A percentile compares a stretch with the other conserved stretches of the same genome.
Evolutionary conservation across 495 filamentous ascomycete genomes (phyloP).

Genomic region (Penicillium antarcticum): DNA sequence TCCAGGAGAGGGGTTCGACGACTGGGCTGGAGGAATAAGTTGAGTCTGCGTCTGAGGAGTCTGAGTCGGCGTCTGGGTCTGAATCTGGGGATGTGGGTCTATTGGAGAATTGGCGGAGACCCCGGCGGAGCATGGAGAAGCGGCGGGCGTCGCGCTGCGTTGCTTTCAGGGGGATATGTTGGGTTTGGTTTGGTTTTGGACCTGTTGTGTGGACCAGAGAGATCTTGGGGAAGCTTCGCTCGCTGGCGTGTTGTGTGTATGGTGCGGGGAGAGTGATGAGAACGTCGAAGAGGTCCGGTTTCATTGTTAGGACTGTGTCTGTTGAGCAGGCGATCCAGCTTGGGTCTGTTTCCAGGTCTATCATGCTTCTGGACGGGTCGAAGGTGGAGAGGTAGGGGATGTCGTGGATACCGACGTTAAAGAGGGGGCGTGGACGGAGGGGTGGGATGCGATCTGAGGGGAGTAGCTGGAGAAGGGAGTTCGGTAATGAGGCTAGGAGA

Average conservation of each 20-base stretch:
- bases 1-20: slow-evolving; percentile 81
- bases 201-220: slow-evolving; percentile 23
- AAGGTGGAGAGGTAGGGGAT: slow-evolving; percentile 68
- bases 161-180: slow-evolving; percentile 58
- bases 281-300: slow-evolving; percentile 81
- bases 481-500: slow-evolving; percentile 76
- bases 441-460: slow-evolving; percentile 39
- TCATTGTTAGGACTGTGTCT: slow-evolving; percentile 83
- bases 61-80: slow-evolving; percentile 13
- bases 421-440: slow-evolving; percentile 76
- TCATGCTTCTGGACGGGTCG: slow-evolving; percentile 13
- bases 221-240: slow-evolving; percentile 73
- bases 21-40: slow-evolving; percentile 50
- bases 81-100: slow-evolving; percentile 17
- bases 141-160: slow-evolving; percentile 87
- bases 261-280: slow-evolving; percentile 74
- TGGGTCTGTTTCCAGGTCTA: slow-evolving; percentile 48
- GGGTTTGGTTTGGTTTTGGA: slow-evolving; percentile 24
- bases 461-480: slow-evolving; percentile 59
- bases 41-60: slow-evolving; percentile 40
- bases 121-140: slow-evolving; percentile 67
- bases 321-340: slow-evolving; percentile 95
- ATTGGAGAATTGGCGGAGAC: slow-evolving; percentile 53
- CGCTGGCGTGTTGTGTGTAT: slow-evolving; percentile 52
- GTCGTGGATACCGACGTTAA: slow-evolving; percentile 88